Base-by-base conservation (phyloP, 345 rosid species). In the Ceriops decandra region DNA sequence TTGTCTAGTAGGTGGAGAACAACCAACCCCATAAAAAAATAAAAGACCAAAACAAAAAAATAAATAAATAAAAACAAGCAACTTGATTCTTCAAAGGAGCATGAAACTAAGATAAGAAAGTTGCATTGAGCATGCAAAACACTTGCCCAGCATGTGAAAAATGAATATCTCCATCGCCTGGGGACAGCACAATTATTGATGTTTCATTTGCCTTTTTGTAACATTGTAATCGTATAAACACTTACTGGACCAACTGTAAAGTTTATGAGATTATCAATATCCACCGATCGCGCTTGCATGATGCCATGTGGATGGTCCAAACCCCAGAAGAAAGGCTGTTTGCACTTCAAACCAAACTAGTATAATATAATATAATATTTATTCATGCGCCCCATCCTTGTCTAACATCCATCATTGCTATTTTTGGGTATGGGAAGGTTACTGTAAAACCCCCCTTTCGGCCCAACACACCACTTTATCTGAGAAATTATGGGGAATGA, bases 261-360 rank as follows among this genome's bases (percentile, higher is more conserved):
- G 58, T 54, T 54, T 22, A 22, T 1, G 58, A 54, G 5, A 22
- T 9, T 8, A 22, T 54, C 28, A 22, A 22, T 2, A 13, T 54
- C 58, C 58, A 13, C 26, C 22, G 16, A 26, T 54, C 13, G 5
- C 27, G 6, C 58, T 26, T 54, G 4, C 58, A 42, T 13, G 15
- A 42, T 36, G 70, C 70, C 70, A 67, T 2, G 62, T 38, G 70
- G 60, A 20, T 19, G 53, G 59, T n/a, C 16, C 58, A 49, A 53
- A 60, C 24, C 47, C 19, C 59, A 16, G 7, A 54, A 59, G 66
- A 49, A 32, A 49, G 59, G 49, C 22, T 10, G 49, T 30, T 22
- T 3, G 1, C 2, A 22, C 30, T 60, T 62, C 49, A 20, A 30
- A 28, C 57, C 17, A 31, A 30, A 1, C 5, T 0, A 31, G 20